These are phyloP conservation scores for Cryptococcus hybrid DNA, from an alignment of 1,284 basidiomycete species.

Conservation along the genomic window DNA sequence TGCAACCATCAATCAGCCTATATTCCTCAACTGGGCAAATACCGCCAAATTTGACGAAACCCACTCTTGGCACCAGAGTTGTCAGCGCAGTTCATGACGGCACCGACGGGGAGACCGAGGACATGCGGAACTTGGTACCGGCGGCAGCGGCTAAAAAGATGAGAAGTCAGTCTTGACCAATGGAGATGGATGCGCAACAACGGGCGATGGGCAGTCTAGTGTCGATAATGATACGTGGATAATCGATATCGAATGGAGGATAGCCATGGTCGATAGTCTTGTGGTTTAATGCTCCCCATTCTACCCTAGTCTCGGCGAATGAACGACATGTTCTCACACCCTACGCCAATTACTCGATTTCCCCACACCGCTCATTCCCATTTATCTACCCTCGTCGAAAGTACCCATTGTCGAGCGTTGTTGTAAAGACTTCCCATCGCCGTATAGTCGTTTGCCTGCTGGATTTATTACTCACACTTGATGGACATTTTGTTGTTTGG, in stretches of 20 bases:
- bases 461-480: conserved; percentile 31
- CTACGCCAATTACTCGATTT: too few species aligned
- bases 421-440: neutral
- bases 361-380: neutral
- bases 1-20: conserved; percentile 6
- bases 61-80: conserved; percentile 95
- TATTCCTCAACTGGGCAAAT: neutral
- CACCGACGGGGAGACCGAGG: conserved; percentile 95
- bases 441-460: neutral
- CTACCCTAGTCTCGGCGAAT: too few species aligned
- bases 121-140: conserved; percentile 97
- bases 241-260: too few species aligned
- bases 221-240: too few species aligned
- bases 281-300: too few species aligned
- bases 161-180: neutral
- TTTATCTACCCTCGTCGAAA: neutral
- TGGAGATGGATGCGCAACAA: too few species aligned
- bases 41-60: conserved; percentile 9
- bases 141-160: conserved; percentile 52
- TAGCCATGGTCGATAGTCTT: too few species aligned
- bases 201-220: too few species aligned
- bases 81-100: conserved; percentile 99
- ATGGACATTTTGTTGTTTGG: conserved; percentile 33
- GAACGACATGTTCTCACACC: too few species aligned
- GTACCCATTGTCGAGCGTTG: neutral